Evolutionary conservation across 352 stramenopile genomes (phyloP).

Genomic region (Phytophthora vignae): DNA sequence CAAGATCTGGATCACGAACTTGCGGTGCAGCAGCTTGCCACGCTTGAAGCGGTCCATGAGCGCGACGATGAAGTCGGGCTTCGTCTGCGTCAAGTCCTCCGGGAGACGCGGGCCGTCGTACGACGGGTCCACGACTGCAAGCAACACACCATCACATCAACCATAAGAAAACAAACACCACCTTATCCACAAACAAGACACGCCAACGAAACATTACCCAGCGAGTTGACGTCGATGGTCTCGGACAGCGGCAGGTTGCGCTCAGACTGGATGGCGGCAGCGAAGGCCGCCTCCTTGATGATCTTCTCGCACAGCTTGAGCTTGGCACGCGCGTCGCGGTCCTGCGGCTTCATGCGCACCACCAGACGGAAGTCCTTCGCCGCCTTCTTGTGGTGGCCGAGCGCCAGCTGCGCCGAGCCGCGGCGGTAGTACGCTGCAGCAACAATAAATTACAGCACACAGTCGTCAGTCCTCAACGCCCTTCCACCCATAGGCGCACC

Average conservation of each 20-base stretch:
- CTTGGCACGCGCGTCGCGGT: constrained; percentile 94
- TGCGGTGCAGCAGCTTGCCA: constrained; percentile 98
- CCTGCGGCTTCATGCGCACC: constrained; percentile 95
- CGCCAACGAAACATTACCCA: constrained; percentile 47
- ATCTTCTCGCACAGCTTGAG: constrained; percentile 97
- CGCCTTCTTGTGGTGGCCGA: constrained; percentile 97
- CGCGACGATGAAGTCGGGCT: constrained; percentile 89
- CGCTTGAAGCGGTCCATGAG: constrained; percentile 97
- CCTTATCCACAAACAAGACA: constrained; percentile 2
- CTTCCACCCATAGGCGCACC: too few species aligned
- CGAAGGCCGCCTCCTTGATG: constrained; percentile 96
- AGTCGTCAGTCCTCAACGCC: background rate
- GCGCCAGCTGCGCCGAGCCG: constrained; percentile 96
- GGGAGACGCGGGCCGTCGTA: constrained; percentile 85
- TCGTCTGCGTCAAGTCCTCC: constrained; percentile 58
- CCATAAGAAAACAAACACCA: background rate
- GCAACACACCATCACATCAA: background rate
- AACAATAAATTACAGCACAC: too few species aligned
- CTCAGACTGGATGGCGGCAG: constrained; percentile 96
- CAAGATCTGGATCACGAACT: constrained; percentile 97
- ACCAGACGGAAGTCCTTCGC: constrained; percentile 98
- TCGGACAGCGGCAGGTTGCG: constrained; percentile 93
- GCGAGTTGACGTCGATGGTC: constrained; percentile 91
- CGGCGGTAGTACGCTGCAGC: constrained; percentile 95
- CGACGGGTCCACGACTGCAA: constrained; percentile 73